Base-by-base conservation (phyloP, 2,329 filamentous ascomycete species). In the Sordariomycetes sp. region DNA sequence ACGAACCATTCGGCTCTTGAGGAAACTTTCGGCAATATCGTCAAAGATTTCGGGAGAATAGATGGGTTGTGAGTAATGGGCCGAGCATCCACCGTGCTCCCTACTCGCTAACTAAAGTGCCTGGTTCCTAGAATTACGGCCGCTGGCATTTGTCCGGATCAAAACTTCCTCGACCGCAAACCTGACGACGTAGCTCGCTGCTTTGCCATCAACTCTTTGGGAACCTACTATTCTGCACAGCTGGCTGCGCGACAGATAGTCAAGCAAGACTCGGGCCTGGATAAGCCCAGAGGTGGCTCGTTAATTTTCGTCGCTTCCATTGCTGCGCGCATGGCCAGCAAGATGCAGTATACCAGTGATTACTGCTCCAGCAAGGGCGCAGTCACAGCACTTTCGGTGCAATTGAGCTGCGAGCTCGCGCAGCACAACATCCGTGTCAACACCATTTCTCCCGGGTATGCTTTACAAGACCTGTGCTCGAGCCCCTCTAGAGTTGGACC, bases 161-260 rank as follows among this genome's bases (percentile, higher is more conserved):
- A 59, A 2, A 57, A 61, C 2, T 65, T 65, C 2, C 40, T 68
- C 24, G 64, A 68, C 8, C 69, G 68, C 34, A 57, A 61, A 4
- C 49, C 58, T 18, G 51, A 78, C 51, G 73, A 75, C 50, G 84
- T 79, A 66, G 68, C 77, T 47, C 71, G 80, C 53, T 77, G 85
- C 46, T 63, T 72, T 29, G 63, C 70, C 10, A 59, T 72, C 39
- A 68, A 71, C 37, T 58, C 61, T n/a, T n/a, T 25, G 23, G 23
- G 23, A 9, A 25, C 23, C 9, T 25, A 25, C 23, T 25, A 25
- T 25, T 9, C 23, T 25, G 23, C 9, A 9, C 23, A 25, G 23
- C 23, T 25, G 9, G 23, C 23, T 25, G 23, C n/a, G 23, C 23
- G 23, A n/a, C 23, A 25, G 9, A n/a, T 25, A 9, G 23, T 25